Evolutionary conservation across 2,329 filamentous ascomycete genomes (phyloP).

Genomic region (Zymoseptoria passerinii): DNA sequence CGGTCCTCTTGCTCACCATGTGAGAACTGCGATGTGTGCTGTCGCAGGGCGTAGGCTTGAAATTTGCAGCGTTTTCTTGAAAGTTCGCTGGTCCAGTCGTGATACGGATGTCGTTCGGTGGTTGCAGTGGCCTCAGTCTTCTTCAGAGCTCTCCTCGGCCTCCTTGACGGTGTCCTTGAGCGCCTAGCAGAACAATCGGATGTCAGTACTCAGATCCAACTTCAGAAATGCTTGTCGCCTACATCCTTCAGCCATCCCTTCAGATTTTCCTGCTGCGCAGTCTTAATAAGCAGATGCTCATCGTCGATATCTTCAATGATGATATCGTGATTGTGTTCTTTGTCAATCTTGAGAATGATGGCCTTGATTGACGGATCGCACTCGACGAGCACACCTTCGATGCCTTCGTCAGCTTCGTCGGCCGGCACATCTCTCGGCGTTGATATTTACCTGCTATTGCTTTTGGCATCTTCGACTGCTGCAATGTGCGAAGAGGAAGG

Average conservation of each 20-base stretch:
- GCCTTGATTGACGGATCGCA: constrained; percentile 84
- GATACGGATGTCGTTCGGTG: too few species aligned
- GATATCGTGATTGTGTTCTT: constrained; percentile 56
- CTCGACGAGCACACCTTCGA: constrained; percentile 61
- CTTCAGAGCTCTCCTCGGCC: constrained; percentile 30
- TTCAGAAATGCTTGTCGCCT: constrained; percentile 11
- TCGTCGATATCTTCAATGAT: constrained; percentile 77
- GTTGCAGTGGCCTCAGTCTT: constrained; percentile 19
- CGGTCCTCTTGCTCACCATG: too few species aligned
- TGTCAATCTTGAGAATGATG: constrained; percentile 71
- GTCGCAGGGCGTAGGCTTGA: too few species aligned
- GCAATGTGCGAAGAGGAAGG: background rate
- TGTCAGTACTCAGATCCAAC: constrained; percentile 4
- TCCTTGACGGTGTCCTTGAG: constrained; percentile 33
- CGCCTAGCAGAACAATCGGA: constrained; percentile 17
- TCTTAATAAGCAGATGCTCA: constrained; percentile 65
- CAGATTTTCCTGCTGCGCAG: constrained; percentile 59
- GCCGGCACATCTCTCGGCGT: background rate
- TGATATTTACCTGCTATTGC: constrained; percentile 17
- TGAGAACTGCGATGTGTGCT: too few species aligned
- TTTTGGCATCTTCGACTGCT: constrained; percentile 16
- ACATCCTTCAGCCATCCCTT: constrained; percentile 64
- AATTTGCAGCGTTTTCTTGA: too few species aligned
- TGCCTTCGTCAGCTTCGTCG: background rate
- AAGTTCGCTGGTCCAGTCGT: too few species aligned